Base-by-base conservation (phyloP, 495 filamentous ascomycete species). In the Xylaria cubensis region DNA sequence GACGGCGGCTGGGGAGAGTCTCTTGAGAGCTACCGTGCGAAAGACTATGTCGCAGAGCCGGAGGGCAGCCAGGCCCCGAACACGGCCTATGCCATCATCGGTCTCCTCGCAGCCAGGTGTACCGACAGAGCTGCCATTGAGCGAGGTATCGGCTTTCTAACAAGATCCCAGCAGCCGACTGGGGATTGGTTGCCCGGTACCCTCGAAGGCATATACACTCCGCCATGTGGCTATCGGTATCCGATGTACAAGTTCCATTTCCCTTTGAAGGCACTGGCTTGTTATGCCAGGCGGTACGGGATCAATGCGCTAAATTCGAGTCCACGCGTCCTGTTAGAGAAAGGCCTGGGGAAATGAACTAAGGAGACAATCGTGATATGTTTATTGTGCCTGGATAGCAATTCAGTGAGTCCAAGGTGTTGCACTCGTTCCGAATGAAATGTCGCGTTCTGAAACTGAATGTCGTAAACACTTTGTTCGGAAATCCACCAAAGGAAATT, bases 181-280 rank as follows among this genome's bases (percentile, higher is more conserved):
- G 93, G 93, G 3, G 92, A 94, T 79, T 96, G 93, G 93, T 73
- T 89, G 74, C 93, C 94, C 74, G 93, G 95, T 78, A 87, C 87
- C 0, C 94, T 95, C 73, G 93, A 96, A 76, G 93, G 93, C 1
- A 93, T 96, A 10, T 96, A 95, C 80, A 94, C 95, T 74, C 94
- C 94, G 80, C 93, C 87, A 73, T 94, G 93, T 76, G 94, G 94
- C 91, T 95, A 95, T 69, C 92, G 92, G 0, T 96, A 96, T 76
- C 93, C 93, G 65, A 95, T 95, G 77, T 96, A 96, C 82, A 96
- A 96, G 82, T 92, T 94, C 82, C 91, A 90, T 67, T 96, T 94
- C 81, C 89, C 93, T 3, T 91, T 95, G 65, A 66, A 66, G 46
- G 64, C 64, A 2, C 24, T 66, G 53, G 64, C 44, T 6, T 24